Evolutionary conservation across 768 basidiomycete species (phyloP), one percentile per base, ranked within the genome.

Genomic region (Suillus ampliporus): DNA sequence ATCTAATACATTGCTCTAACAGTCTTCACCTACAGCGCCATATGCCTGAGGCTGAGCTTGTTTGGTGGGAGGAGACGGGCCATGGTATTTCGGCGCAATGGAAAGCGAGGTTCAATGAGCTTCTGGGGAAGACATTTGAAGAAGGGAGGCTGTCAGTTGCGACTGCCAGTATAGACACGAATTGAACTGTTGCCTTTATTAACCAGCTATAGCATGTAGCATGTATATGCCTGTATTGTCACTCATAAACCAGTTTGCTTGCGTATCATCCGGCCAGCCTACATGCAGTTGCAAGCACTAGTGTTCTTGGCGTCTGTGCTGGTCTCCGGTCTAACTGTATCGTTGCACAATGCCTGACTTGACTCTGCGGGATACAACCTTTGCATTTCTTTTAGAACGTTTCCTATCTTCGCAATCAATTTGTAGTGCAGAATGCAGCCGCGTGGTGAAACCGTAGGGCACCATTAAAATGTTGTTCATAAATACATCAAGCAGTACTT

Each of bases 1-100:
- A 83, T 53, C 73, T 94, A 3, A 81, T 94, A 10, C 67, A 76
- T 17, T 79, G 85, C 0, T 64, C 67, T 8, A 84, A 89, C 59
- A 89, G 87, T 26, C 67, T 72, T 8, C 73, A 79, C 23, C 69
- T 94, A 23, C 86, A 86, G 70, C 71, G 71, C 11, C 67, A 76
- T 43, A 93, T 92, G 89, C 76, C 80, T 1, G 78, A 82, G 57
- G 84, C 86, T 0, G 84, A 86, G 64, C 75, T 86, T 44, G 72
- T 85, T n/a, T 72, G 79, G 59, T 91, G 87, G 86, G 71, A 83
- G 58, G 77, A 77, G 2, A 86, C 86, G 0, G 92, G 91, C 0
- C 92, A 93, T 71, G 89, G 78, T 4, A 68, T 91, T 35, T 78
- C 83, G 35, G 64, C 69, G 2, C 92, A 93, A 69, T 65, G 77